A percentile compares a stretch with the other conserved stretches of the same genome.
phyloP scores from a whole-genome alignment of 2,329 filamentous ascomycete genomes.

The Trichophyton mentagrophytes region DNA sequence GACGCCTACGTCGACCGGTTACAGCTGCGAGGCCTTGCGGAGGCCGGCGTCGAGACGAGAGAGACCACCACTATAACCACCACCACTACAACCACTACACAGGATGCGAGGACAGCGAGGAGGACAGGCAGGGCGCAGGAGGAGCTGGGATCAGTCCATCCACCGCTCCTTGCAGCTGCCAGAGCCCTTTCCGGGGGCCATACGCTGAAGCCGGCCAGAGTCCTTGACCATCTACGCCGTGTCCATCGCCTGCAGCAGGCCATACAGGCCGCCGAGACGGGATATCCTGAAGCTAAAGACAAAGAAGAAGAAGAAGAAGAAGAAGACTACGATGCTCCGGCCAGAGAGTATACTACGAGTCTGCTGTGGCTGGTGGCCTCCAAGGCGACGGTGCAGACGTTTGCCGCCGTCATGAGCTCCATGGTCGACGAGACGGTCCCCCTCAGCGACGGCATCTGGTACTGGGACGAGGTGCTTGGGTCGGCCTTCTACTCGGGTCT shows the following conservation, averaged over 20 bases:
- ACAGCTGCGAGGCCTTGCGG: slow-evolving; percentile 29
- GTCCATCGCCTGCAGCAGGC: slow-evolving; percentile 31
- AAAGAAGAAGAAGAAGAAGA: background rate
- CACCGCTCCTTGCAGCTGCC: slow-evolving; percentile 51
- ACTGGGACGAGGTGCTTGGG: slow-evolving; percentile 81
- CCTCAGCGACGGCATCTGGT: slow-evolving; percentile 78
- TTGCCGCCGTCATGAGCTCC: slow-evolving; percentile 64
- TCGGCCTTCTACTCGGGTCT: slow-evolving; percentile 67
- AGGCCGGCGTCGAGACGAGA: background rate
- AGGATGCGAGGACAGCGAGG: no score
- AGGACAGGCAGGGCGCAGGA: slow-evolving; percentile 12
- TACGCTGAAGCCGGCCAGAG: background rate
- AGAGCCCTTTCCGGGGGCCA: slow-evolving; percentile 49
- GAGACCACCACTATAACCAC: background rate
- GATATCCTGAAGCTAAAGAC: background rate
- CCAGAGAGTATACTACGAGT: slow-evolving; percentile 52
- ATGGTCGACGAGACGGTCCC: slow-evolving; percentile 73
- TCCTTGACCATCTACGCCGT: slow-evolving; percentile 51
- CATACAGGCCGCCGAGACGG: slow-evolving; percentile 1
- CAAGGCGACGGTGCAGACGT: slow-evolving; percentile 84
- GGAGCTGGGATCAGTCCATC: slow-evolving; percentile 17
- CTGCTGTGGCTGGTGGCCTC: slow-evolving; percentile 82
- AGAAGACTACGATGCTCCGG: slow-evolving; percentile 16
- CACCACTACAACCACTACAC: no score
- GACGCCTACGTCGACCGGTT: slow-evolving; percentile 47